These are phyloP conservation scores for Casuarina cunninghamiana DNA, from an alignment of 306 rosid species.

Conservation along the genomic window DNA sequence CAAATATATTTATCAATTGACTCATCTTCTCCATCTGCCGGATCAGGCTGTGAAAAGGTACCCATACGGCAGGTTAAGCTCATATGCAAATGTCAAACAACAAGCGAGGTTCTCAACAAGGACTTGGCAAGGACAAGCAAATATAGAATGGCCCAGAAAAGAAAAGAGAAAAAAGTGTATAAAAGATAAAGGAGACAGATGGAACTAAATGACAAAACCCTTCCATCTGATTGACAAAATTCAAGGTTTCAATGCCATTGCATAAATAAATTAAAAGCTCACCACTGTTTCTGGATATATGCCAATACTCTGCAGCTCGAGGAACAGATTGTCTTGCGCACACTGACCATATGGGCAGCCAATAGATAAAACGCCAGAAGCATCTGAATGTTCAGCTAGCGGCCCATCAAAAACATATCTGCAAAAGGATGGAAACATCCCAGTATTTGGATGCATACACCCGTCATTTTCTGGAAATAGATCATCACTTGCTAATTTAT, in stretches of 20 bases:
- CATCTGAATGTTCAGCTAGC: constrained; percentile 28
- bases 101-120: neutral
- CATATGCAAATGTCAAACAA: neutral
- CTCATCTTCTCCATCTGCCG: constrained; percentile 72
- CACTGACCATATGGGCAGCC: constrained; percentile 48
- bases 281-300: constrained; percentile 78
- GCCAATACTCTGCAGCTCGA: constrained; percentile 81
- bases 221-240: constrained; percentile 4
- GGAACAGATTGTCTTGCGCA: constrained; percentile 61
- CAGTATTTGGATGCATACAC: constrained; percentile 32
- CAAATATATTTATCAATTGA: constrained; percentile 59
- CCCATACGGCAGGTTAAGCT: constrained; percentile 13
- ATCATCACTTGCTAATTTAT: constrained; percentile 30
- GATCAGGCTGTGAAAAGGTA: constrained; percentile 71
- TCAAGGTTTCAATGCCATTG: neutral
- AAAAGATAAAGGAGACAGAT: neutral
- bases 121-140: neutral
- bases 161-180: neutral
- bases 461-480: constrained; percentile 35
- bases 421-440: constrained; percentile 36
- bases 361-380: constrained; percentile 38
- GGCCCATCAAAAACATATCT: constrained; percentile 48
- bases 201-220: constrained; percentile 2
- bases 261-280: constrained; percentile 31
- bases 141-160: neutral